phyloP scores from a whole-genome alignment of 2,329 filamentous ascomycete genomes.

The Beauveria rudraprayagi region DNA sequence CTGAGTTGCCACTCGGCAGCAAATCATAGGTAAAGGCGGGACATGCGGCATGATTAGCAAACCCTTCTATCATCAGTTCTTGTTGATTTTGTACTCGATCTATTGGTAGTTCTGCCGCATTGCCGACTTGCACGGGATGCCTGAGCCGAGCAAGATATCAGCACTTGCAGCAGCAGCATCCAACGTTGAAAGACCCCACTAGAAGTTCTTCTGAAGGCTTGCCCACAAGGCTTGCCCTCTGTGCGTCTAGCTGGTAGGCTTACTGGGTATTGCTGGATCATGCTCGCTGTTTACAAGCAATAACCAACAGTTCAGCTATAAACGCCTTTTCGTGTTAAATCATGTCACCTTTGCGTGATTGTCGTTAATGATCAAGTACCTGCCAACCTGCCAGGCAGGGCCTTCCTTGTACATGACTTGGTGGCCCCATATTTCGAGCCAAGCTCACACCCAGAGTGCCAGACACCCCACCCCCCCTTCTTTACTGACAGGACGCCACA shows the following conservation, averaged over 20 bases:
- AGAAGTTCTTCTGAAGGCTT: not conserved
- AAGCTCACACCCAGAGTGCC: not conserved
- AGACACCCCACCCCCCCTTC: not conserved
- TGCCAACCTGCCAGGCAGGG: no score
- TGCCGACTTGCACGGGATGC: constrained; percentile 2
- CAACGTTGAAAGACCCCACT: not conserved
- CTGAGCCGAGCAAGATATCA: not conserved
- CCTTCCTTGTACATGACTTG: not conserved
- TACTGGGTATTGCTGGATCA: no score
- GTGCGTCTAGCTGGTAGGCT: no score
- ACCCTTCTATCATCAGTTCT: no score
- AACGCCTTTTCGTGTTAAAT: no score
- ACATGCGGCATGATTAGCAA: no score
- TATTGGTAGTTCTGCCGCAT: not conserved
- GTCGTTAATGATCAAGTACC: no score
- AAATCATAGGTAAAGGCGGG: no score
- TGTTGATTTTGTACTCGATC: no score
- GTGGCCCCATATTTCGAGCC: not conserved
- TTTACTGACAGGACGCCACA: not conserved
- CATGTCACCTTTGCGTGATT: no score
- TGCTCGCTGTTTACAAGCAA: no score
- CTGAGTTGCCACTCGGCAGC: not conserved
- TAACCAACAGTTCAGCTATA: no score
- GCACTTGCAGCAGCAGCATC: not conserved
- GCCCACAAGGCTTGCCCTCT: not conserved